These are phyloP conservation scores for Crithidia sp. DNA, from an alignment of 208 protist species.

Conservation along the genomic window DNA sequence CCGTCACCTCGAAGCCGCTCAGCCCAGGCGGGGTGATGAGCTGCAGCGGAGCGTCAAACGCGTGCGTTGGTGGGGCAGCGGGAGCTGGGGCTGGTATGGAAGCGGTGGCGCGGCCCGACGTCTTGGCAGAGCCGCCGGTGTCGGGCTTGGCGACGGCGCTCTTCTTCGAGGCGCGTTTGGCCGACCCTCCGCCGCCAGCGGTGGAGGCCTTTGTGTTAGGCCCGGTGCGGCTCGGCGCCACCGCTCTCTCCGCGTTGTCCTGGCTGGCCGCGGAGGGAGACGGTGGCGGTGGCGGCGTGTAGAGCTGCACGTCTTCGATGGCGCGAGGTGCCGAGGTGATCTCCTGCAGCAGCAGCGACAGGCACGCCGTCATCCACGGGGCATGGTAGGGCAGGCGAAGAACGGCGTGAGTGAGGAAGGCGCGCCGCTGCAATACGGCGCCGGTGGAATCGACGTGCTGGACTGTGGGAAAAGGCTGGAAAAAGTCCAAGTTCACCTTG, in stretches of 20 bases:
- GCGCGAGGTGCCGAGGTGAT: conserved; percentile 28
- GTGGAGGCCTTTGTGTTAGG: background rate
- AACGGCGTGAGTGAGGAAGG: conserved; percentile 70
- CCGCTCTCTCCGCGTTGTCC: conserved; percentile 15
- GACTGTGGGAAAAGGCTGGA: conserved; percentile 50
- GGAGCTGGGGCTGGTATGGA: conserved; percentile 16
- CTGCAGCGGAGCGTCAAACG: conserved; percentile 59
- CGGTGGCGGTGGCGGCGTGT: conserved; percentile 30
- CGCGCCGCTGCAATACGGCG: conserved; percentile 16
- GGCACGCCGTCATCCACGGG: conserved; percentile 46
- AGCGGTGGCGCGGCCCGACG: conserved; percentile 13
- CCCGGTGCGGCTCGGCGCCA: conserved; percentile 7
- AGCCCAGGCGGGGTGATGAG: conserved; percentile 77
- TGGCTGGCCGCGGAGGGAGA: conserved; percentile 13
- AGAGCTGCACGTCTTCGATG: conserved; percentile 40
- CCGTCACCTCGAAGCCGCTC: conserved; percentile 89
- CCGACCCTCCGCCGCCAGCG: background rate
- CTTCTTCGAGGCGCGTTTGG: background rate
- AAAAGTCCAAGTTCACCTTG: conserved; percentile 67
- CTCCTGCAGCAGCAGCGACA: conserved; percentile 53
- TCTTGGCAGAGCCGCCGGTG: background rate
- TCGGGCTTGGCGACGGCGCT: conserved; percentile 1
- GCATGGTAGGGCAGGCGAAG: conserved; percentile 73
- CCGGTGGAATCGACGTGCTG: conserved; percentile 67
- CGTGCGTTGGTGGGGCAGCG: conserved; percentile 10